Percentiles rank a stretch among this genome's conserved stretches.
These are phyloP conservation scores for Bipolaris oryzae DNA, from an alignment of 2,329 filamentous ascomycete genomes.

Conservation along the genomic window DNA sequence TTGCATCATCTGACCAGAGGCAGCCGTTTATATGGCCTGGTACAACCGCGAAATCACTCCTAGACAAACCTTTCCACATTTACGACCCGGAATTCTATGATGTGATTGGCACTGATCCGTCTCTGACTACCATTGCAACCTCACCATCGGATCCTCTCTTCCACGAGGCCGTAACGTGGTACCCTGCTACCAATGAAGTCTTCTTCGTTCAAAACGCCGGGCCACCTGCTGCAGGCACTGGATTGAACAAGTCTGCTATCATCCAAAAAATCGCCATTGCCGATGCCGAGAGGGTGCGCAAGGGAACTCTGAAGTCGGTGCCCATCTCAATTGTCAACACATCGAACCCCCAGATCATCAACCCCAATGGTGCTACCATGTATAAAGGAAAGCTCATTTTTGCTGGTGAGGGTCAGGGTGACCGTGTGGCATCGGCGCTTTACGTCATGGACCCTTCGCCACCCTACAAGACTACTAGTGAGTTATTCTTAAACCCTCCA, in stretches of 20 bases:
- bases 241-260: constrained; percentile 34
- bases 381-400: constrained; percentile 34
- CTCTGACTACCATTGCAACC: constrained; percentile 30
- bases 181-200: constrained; percentile 28
- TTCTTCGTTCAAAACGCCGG: constrained; percentile 37
- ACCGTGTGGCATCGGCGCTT: constrained; percentile 27
- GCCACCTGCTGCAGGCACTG: constrained; percentile 30
- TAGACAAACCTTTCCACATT: constrained; percentile 33
- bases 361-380: constrained; percentile 32
- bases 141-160: constrained; percentile 33
- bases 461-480: constrained; percentile 34
- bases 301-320: constrained; percentile 26
- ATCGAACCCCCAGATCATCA: constrained; percentile 32
- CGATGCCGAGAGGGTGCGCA: constrained; percentile 31
- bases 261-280: constrained; percentile 35
- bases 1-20: constrained; percentile 9
- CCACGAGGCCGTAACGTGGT: constrained; percentile 35
- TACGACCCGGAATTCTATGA: constrained; percentile 36
- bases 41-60: constrained; percentile 26
- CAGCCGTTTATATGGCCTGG: constrained; percentile 32
- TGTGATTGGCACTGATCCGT: constrained; percentile 31
- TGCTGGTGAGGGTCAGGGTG: constrained; percentile 32
- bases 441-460: constrained; percentile 32
- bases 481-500: constrained; percentile 1
- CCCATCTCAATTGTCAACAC: constrained; percentile 32